Evolutionary conservation across 2,329 filamentous ascomycete genomes (phyloP), one percentile per base, ranked within the genome.

Genomic region (Pseudocercospora cruenta): DNA sequence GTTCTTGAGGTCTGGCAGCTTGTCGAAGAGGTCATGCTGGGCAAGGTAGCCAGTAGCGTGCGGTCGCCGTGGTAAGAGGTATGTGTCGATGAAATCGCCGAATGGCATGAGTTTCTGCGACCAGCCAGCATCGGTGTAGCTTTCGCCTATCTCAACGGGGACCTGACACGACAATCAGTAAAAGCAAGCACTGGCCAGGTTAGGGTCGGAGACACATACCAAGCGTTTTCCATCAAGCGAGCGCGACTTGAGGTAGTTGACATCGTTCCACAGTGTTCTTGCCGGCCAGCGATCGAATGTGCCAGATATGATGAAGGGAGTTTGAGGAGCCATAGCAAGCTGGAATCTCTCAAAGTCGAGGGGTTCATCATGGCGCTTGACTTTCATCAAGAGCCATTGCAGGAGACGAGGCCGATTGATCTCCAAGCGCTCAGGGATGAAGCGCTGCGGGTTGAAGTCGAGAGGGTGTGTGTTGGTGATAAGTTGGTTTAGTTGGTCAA

Each of bases 101-200:
- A 98, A 96, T 0, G 87, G 82, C 58, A 96, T 86, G 26, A 98
- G 88, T 62, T 88, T 86, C 78, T 98, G 94, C 0, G 89, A 88
- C 94, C 94, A 97, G 22, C 84, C 90, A 21, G 87, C 86, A 69
- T 97, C 93, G 1, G 93, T 94, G 75, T 98, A 99, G 74, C 91
- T 95, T 55, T 91, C 84, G 0, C 95, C 94, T 39, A 78, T 68
- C 76, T 97, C 94, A 51, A 67, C 62, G 8, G 67, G 67, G 4
- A 63, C 22, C 90, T 95, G 57, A 91, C 84, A 0, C 94, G 14
- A 3, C 10, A 12, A 24, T 21, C 14, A 24, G 45, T 51, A 36
- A 2, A 36, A 36, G 33, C 3, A 36, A 12, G 10, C 12, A 36
- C 14, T 16, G 5, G 16, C 16, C 33, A 36, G 10, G 16, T 14